These are phyloP conservation scores for Trichoderma cornu-damae DNA, from an alignment of 2,329 filamentous ascomycete genomes.

Conservation along the genomic window DNA sequence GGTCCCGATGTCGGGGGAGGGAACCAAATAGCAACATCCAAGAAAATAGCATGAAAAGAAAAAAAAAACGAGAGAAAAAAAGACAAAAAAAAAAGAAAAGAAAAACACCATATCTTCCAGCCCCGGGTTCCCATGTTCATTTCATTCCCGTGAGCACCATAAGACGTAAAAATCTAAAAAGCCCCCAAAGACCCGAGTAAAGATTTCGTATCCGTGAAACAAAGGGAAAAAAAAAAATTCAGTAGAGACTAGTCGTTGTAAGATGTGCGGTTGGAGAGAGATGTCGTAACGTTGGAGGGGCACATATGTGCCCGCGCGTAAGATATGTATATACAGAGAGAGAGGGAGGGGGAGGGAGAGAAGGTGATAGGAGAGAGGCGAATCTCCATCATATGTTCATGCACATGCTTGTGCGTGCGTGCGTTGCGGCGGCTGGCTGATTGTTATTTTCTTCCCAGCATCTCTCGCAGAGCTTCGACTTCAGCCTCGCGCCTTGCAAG, in stretches of 20 bases:
- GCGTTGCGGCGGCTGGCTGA: not conserved
- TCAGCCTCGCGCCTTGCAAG: constrained; percentile 63
- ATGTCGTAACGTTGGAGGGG: not conserved
- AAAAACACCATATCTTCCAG: not conserved
- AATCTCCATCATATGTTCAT: too few relatives aligned
- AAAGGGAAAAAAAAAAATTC: not conserved
- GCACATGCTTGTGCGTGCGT: not conserved
- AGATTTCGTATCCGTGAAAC: not conserved
- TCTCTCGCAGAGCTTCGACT: constrained; percentile 53
- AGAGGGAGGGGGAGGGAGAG: not conserved
- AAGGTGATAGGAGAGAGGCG: too few relatives aligned
- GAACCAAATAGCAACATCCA: not conserved
- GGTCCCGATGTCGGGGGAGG: not conserved
- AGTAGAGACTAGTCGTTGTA: not conserved
- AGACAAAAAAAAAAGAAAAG: not conserved
- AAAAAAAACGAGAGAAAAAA: not conserved
- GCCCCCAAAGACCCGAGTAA: not conserved
- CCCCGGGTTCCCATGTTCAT: not conserved
- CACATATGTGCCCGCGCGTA: not conserved
- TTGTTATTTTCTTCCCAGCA: constrained; percentile 36
- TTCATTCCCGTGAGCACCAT: not conserved
- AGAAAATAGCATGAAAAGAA: not conserved
- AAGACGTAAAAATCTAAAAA: constrained; percentile 2
- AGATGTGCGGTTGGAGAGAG: not conserved
- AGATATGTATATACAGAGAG: not conserved